Base-by-base conservation (phyloP, 1,284 basidiomycete genomes). In the Puccinia horiana region DNA sequence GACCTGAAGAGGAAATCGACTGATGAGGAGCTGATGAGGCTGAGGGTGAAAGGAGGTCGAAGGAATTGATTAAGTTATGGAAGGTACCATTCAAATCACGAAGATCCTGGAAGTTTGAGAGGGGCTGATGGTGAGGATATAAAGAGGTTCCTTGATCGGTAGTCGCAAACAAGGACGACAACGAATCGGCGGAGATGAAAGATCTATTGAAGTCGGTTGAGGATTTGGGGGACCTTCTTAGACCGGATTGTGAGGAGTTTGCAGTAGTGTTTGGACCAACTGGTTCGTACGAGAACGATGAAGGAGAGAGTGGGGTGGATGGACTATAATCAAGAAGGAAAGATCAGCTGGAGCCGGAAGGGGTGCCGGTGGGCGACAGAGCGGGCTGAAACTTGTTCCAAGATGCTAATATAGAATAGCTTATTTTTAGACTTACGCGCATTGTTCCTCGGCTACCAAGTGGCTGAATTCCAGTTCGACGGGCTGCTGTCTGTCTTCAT, bases 391-490 rank as follows among this genome's bases (percentile, higher is more conserved):
- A 69, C 65, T 44, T 69, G 63, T 65, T 65, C 37, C 63, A 42
- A 14, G 35, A 42, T 65, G n/a, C 29, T 32, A 29, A 5, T 58
- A 44, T 44, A 6, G 44, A 8, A 44, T 16, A 44, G 8, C 16
- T 44, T 44, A 8, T 44, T 44, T 44, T 63, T 2, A 26, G 26
- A 81, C 79, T 81, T 32, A 81, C 79, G 79, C 79, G 79, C 79
- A 81, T 75, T 81, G 56, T 26, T 81, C 70, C 37, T 81, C 79
- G 35, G 61, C 69, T 52, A 81, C 79, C 61, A 81, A 81, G 49
- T 81, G 79, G 47, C 72, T 81, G 37, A 81, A 81, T 63, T 81
- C 79, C 29, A 81, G 42, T 54, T 81, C 69, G 49, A 81, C 47
- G 29, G 72, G 44, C 32, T 63, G 56, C 61, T 76, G 42, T 3